These are phyloP conservation scores for Tirmania nivea DNA, from an alignment of 495 filamentous ascomycete genomes.

Conservation along the genomic window DNA sequence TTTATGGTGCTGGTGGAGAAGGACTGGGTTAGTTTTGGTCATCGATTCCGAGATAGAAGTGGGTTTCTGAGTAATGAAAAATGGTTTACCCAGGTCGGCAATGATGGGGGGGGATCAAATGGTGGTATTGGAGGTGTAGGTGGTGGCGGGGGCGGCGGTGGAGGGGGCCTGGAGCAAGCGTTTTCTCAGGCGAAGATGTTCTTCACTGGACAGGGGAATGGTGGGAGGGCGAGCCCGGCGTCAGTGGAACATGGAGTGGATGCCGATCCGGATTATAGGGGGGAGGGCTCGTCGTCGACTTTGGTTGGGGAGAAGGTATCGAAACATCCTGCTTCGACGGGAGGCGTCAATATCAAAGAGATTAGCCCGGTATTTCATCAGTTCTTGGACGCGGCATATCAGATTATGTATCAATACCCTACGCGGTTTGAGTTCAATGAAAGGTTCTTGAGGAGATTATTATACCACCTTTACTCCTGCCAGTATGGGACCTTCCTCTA, in stretches of 20 bases:
- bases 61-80: constrained; percentile 76
- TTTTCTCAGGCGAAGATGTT: constrained; percentile 73
- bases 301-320: neutral
- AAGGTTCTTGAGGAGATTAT: constrained; percentile 66
- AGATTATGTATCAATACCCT: constrained; percentile 69
- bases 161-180: constrained; percentile 65
- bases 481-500: constrained; percentile 95
- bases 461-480: constrained; percentile 89
- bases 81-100: constrained; percentile 47
- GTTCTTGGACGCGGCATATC: constrained; percentile 88
- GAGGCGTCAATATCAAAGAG: constrained; percentile 33
- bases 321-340: neutral
- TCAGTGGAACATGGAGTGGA: constrained; percentile 29
- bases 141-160: constrained; percentile 27
- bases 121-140: constrained; percentile 13
- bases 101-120: constrained; percentile 7
- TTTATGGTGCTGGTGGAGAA: constrained; percentile 94
- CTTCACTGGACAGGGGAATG: constrained; percentile 34
- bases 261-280: neutral
- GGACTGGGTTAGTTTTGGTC: constrained; percentile 93
- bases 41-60: constrained; percentile 83
- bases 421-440: constrained; percentile 94
- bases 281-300: neutral
- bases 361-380: constrained; percentile 96
- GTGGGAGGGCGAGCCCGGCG: constrained; percentile 24